These are phyloP conservation scores for Artemisia tridentata DNA, from an alignment of 129 eudicot species.

Conservation along the genomic window DNA sequence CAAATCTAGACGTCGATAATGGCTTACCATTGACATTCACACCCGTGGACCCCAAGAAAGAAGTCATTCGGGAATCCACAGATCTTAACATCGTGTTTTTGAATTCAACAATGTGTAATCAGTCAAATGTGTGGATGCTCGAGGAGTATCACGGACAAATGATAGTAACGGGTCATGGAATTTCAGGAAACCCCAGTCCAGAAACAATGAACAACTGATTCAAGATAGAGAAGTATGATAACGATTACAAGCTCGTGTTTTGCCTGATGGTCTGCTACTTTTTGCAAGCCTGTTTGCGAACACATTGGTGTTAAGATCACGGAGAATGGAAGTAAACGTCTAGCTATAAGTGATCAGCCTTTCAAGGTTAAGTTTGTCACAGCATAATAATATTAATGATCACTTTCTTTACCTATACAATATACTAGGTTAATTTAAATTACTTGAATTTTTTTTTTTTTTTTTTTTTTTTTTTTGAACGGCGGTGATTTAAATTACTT, in stretches of 20 bases:
- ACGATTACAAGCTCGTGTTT: conserved; percentile 41
- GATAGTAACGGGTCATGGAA: conserved; percentile 32
- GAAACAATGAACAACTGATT: neutral
- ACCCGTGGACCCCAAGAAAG: conserved; percentile 31
- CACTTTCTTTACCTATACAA: neutral
- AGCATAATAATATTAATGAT: neutral
- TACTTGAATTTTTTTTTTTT: no score
- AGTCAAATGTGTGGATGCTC: conserved; percentile 46
- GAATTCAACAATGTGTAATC: conserved; percentile 15
- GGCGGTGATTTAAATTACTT: no score
- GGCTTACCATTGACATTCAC: conserved; percentile 39
- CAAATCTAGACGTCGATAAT: conserved; percentile 8
- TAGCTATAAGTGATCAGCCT: no score
- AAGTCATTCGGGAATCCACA: conserved; percentile 44
- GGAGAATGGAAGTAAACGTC: no score
- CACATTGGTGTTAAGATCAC: no score
- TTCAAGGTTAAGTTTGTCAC: no score
- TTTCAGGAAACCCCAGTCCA: conserved; percentile 29
- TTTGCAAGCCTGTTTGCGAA: no score
- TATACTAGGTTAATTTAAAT: no score
- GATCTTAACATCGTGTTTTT: conserved; percentile 48
- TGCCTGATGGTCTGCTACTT: conserved; percentile 29
- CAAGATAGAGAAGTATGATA: conserved; percentile 35
- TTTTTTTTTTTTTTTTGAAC: no score
- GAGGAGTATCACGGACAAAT: conserved; percentile 28